These are phyloP conservation scores for Geotrichum histeridarum DNA, from an alignment of 1,139 yeast species.

Conservation along the genomic window DNA sequence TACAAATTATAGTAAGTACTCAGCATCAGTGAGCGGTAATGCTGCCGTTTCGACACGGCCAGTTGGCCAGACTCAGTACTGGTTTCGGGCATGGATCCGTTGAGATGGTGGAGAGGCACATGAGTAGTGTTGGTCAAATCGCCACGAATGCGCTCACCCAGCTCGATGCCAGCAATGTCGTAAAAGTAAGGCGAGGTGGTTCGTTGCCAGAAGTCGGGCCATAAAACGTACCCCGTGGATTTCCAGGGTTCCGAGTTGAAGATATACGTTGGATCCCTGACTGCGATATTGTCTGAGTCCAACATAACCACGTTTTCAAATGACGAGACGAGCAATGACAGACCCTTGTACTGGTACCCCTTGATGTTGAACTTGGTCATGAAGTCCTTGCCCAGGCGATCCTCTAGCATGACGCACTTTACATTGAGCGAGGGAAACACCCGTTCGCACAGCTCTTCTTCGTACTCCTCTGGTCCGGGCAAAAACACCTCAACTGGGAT, in stretches of 20 bases:
- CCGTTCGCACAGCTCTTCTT: slow-evolving; percentile 57
- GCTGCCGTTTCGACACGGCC: slow-evolving; percentile 60
- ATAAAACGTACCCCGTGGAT: slow-evolving; percentile 56
- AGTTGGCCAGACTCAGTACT: slow-evolving; percentile 81
- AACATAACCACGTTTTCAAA: slow-evolving; percentile 71
- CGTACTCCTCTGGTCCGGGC: slow-evolving; percentile 66
- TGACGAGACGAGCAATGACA: slow-evolving; percentile 68
- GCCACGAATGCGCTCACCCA: slow-evolving; percentile 43
- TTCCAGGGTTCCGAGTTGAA: slow-evolving; percentile 53
- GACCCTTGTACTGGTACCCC: slow-evolving; percentile 75
- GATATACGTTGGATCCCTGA: slow-evolving; percentile 50
- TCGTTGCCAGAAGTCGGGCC: slow-evolving; percentile 85
- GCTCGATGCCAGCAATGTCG: slow-evolving; percentile 53
- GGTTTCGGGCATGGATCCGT: slow-evolving; percentile 73
- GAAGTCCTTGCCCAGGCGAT: slow-evolving; percentile 49
- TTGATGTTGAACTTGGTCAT: slow-evolving; percentile 48
- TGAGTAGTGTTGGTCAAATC: slow-evolving; percentile 30
- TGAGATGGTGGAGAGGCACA: slow-evolving; percentile 60
- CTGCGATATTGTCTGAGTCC: slow-evolving; percentile 74
- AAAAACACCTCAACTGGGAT: slow-evolving; percentile 75
- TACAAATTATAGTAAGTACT: slow-evolving; percentile 73
- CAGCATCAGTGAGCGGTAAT: slow-evolving; percentile 57
- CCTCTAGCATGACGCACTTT: slow-evolving; percentile 59
- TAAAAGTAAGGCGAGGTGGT: slow-evolving; percentile 65
- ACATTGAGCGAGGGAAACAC: slow-evolving; percentile 66